Evolutionary conservation across 2,329 filamentous ascomycete species (phyloP), one percentile per base, ranked within the genome.

Genomic region (Alternaria sp.): DNA sequence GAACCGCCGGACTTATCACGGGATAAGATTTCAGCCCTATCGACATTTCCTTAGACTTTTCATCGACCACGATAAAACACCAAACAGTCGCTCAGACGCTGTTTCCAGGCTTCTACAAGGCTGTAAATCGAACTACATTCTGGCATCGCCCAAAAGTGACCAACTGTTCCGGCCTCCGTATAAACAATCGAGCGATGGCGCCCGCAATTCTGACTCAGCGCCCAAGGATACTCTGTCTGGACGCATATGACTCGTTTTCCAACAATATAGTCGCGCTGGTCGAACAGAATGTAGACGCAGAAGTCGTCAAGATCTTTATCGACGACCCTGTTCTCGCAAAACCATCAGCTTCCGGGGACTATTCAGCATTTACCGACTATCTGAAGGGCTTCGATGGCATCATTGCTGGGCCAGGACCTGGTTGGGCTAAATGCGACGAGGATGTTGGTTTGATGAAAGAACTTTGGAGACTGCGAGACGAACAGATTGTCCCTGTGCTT

Each of bases 191-290:
- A 51, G 46, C 46, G 32, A 77, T 78, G 76, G 70, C 76, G 52
- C 71, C 71, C 45, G 71, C 71, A 34, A 52, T 71, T 60, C 56
- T 65, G 54, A 69, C 66, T 58, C 66, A 66, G 55, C 66, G 66
- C 48, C 67, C 68, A 18, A 82, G 83, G 62, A 90, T 98, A 64
- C 87, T 98, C 65, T 97, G 97, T 80, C 85, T 99, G 68, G 95
- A 98, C 78, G 94, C 94, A 64, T 97, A 97, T 80, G 95, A 99
- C 82, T 97, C 94, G 43, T 99, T 97, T 80, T 92, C 93, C 57
- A 94, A 97, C 81, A 98, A 97, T 81, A 95, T 98, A 72, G 89
- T 96, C 54, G 89, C 92, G 6, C 86, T 97, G 34, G 85, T 98
- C 48, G 86, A 90, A 69, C 88, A 90, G 4, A 84, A 87, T 4